A percentile compares a stretch with the other conserved stretches of the same genome.
Conservation (phyloP, 73 alveolate genomes). For the Paramecium tetraurelia region DNA sequence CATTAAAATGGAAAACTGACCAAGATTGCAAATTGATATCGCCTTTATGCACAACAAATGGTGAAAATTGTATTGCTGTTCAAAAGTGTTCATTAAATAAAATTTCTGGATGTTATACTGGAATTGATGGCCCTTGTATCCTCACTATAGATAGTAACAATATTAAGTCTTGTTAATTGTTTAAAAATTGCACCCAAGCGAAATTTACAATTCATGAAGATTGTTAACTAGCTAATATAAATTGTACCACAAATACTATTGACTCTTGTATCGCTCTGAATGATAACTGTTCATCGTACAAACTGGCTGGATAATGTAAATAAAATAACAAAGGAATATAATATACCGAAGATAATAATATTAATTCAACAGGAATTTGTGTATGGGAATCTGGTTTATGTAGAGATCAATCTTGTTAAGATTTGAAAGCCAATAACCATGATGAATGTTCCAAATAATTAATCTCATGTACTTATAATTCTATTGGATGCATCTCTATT, state of each 20-base stretch:
- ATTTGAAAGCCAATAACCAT: not conserved
- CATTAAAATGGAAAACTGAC: not conserved
- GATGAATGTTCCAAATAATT: not conserved
- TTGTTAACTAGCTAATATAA: not conserved
- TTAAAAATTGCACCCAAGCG: not conserved
- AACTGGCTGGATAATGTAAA: not conserved
- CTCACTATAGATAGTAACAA: not conserved
- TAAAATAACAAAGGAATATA: not conserved
- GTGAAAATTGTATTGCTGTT: not conserved
- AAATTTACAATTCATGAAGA: constrained; percentile 2
- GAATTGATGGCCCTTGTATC: not conserved
- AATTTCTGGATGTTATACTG: not conserved
- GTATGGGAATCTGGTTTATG: not conserved
- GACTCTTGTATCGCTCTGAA: not conserved
- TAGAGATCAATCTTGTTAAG: not conserved
- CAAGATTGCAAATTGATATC: not conserved
- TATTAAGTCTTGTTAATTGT: not conserved
- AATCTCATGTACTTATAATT: not conserved
- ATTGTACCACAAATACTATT: not conserved
- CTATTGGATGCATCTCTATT: not conserved
- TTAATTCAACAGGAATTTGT: not conserved
- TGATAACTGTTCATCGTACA: not conserved
- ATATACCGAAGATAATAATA: not conserved
- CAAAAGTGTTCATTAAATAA: not conserved
- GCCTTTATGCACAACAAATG: constrained; percentile 34